Evolutionary conservation across 352 stramenopile genomes (phyloP), one percentile per base, ranked within the genome.

Genomic region (Pythium dissimile): DNA sequence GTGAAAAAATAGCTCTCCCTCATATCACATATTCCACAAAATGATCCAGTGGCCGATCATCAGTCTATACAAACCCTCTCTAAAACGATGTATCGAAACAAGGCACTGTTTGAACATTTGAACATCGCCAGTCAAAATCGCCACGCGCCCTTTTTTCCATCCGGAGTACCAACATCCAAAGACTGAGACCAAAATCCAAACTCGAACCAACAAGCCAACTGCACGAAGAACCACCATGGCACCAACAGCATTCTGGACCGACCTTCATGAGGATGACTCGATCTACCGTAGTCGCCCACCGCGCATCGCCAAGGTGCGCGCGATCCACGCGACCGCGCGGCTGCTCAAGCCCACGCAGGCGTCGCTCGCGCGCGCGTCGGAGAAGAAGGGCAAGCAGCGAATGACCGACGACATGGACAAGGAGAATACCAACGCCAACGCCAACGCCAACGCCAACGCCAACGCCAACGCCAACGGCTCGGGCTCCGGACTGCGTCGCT

Each of bases 241-340:
- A 64, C 69, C 53, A 56, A 80, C 62, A 1, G 49, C 55, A 20
- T 66, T 66, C 51, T 65, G 50, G 44, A 59, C 24, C 12, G 62
- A 66, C 23, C 45, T 62, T 30, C 53, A 70, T 32, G 68, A 80
- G 54, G 68, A 71, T 15, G 53, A 84, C 54, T 72, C 72, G 12
- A 59, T 89, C 34, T 83, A 71, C 59, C 73, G 76, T 53, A 70
- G 69, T 31, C 50, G 32, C 11, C 64, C 80, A 18, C 59, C 71
- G 16, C 77, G 49, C n/a, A 70, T 87, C 18, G 56, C 81, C 5
- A 75, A 71, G 30, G 73, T 86, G 39, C 68, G 67, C 5, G 62
- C 75, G 0, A 91, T 91, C 50, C 77, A 72, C 7, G 66, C 79
- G 31, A 77, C 70, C 15, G 81, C 80, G 50, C 75, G 81, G 41